These are phyloP conservation scores for Fagus sylvatica DNA, from an alignment of 306 rosid genomes.

Conservation along the genomic window DNA sequence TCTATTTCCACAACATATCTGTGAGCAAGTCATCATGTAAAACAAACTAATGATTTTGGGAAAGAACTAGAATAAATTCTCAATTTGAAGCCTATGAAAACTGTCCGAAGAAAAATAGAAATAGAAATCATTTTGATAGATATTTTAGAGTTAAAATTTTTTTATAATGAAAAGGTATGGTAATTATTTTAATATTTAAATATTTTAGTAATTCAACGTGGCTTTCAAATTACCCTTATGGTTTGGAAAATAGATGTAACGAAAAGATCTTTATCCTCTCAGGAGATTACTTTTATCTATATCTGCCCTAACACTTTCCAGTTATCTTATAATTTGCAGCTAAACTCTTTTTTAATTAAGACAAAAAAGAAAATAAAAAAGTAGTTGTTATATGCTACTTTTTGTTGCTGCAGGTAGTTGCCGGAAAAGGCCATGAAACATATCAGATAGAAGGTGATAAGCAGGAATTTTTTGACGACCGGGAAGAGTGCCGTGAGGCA, in stretches of 20 bases:
- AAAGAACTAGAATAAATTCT: no score
- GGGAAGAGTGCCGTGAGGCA: constrained; percentile 97
- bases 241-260: background rate
- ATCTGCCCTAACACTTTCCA: background rate
- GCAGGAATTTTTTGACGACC: constrained; percentile 77
- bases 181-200: background rate
- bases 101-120: no score
- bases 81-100: no score
- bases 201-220: background rate
- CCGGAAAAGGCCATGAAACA: constrained; percentile 94
- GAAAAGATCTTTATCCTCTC: background rate
- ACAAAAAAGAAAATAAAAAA: constrained; percentile 1
- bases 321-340: background rate
- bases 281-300: background rate
- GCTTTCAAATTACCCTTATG: background rate
- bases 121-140: no score
- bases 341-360: background rate
- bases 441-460: constrained; percentile 78
- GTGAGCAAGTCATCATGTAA: no score
- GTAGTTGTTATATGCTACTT: constrained; percentile 10
- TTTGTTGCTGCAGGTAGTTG: constrained; percentile 65
- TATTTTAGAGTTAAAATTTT: background rate
- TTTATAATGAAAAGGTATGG: background rate
- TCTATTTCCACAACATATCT: no score
- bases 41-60: no score